Evolutionary conservation across 192 early-diverging fungal genomes (phyloP), one percentile per base, ranked within the genome.

Genomic region (Mortierella antarctica): DNA sequence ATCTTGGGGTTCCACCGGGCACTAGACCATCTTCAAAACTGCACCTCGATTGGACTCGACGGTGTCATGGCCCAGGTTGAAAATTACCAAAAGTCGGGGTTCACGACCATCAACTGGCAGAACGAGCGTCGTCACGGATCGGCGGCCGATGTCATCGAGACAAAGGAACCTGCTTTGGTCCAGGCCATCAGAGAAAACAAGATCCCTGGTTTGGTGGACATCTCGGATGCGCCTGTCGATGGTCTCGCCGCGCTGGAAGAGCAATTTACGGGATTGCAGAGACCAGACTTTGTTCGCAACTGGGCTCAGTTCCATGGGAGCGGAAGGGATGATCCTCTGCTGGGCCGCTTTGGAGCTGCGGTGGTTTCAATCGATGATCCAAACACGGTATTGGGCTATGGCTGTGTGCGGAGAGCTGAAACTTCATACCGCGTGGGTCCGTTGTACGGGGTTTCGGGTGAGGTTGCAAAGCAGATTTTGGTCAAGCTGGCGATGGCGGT

Each of bases 21-120:
- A 15, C 23, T 65, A 1, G 63, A 39, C 10, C 31, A 52, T n/a
- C 40, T 20, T n/a, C 45, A 20, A 10, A 8, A 21, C 23, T 20
- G 23, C n/a, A 12, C 13, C 50, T 42, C 31, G 14, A 48, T 68
- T 15, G 66, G 66, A 4, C 56, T 68, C 13, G 66, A 68, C 7
- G 66, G 23, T 10, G 66, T 68, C 21, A 41, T 68, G 66, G 46
- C 66, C 14, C 66, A 68, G 7, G 23, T 57, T 12, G 7, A 21
- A 13, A 68, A 68, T 31, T 68, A 68, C 45, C 18, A n/a, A n/a
- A 68, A 68, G 45, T 68, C 66, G 2, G 66, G 66, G 23, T 68
- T 68, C 23, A 68, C 66, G 1, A 10, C 56, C 0, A 10, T 47
- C 15, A 45, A 12, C 23, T 68, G 66, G 66, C 13, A 31, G 46